Base-by-base conservation (phyloP, 2,329 filamentous ascomycete genomes). In the Aspergillus pseudoglaucus region DNA sequence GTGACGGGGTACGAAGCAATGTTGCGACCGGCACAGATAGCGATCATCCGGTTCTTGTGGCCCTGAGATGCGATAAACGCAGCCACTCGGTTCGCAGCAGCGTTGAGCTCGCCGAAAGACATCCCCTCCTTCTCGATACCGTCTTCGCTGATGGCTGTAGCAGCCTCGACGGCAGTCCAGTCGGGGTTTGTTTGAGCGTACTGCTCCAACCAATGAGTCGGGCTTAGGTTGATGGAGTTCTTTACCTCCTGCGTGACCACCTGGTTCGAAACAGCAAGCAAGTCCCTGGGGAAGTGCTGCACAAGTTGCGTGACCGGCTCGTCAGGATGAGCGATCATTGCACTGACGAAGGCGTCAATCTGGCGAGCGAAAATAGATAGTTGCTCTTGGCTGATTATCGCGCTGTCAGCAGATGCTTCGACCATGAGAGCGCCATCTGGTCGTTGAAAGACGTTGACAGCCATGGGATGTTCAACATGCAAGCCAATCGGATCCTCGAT, bases 1-100 rank as follows among this genome's bases (percentile, higher is more conserved):
- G 94, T 90, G 0, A 85, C 79, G 58, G 93, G 88, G 33, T 88
- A 90, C 0, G 88, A 89, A 60, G 91, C 85, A 0, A 89, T 84
- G 51, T 85, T 90, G 62, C 95, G 95, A 47, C 89, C 82, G 59
- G 94, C 94, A 60, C 86, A 89, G 7, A 91, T 77, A 0, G 82
- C 88, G 18, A 95, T 74, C 4, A 90, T 81, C 95, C 0, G 86
- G 14, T 60, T 58, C 42, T 47, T 56, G 39, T 55, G 49, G 10
- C 56, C 57, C 27, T 50, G 43, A 1, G 54, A 54, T 4, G 49
- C 48, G 15, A 67, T 50, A 18, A 58, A 62, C 2, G 55, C 53
- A 2, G 56, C 57, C 5, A 66, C 60, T 22, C 52, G 52, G 37
- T 59, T 59, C 3, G 60, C 58, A 6, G 51, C 49, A 3, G 46